Evolutionary conservation across 2,329 filamentous ascomycete genomes (phyloP), one percentile per base, ranked within the genome.

Genomic region (Colletotrichum cuscutae): DNA sequence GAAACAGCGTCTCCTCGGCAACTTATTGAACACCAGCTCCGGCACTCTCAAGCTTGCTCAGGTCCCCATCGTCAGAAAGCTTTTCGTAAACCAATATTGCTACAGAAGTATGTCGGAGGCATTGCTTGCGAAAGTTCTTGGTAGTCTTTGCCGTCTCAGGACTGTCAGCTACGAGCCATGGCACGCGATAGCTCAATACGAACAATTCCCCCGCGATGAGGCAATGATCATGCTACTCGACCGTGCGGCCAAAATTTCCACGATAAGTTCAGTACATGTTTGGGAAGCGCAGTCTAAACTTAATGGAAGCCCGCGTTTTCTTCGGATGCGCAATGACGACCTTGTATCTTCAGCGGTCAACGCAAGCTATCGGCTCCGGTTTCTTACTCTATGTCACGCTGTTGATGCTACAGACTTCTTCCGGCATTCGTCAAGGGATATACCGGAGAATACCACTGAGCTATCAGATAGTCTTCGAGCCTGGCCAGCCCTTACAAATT

Each of bases 401-500:
- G 57, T 68, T 12, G 56, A 68, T 37, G 56, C 65, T 24, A 61
- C 28, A 30, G 46, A 62, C 57, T 49, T 62, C 30, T 66, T 68
- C 0, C 6, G 1, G 42, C n/a, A 35, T 30, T 22, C 57, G 2
- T 62, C 22, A 9, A 19, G 56, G 1, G 22, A 67, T 22, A 11
- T 11, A 30, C 42, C 11, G 11, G 30, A 24, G 2, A 3, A 67
- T 3, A 1, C 4, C 24, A 9, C 8, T 13, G 4, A 53, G 42
- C 1, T 42, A 30, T n/a, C 22, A 19, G 15, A 61, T 53, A 30
- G 42, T 62, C 12, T 15, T 53, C 22, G 30, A 0, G 19, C 12
- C 1, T 68, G 46, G 56, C 65, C 42, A 35, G 0, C 0, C 57
- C 65, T 68, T 28, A 5, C 6, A 28, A 24, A 54, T n/a, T 15